Evolutionary conservation across 768 basidiomycete genomes (phyloP), one percentile per base, ranked within the genome.

Genomic region (Leccinum pellstonianum): DNA sequence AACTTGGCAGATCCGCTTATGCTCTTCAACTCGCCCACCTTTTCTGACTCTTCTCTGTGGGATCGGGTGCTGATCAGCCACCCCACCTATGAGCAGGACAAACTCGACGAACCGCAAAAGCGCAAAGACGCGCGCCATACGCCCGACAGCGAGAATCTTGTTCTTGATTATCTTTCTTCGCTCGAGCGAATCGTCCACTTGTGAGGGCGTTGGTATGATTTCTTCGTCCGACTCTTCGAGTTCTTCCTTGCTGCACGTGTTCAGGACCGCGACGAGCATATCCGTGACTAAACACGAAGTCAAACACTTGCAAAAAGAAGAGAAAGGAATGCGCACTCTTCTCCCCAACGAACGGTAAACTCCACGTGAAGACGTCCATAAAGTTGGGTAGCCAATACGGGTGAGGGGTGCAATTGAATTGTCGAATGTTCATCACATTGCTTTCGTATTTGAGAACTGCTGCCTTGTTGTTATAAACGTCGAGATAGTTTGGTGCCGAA

Each of bases 361-460:
- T 92, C 97, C 97, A 99, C 0, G 97, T 98, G 72, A 99, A 99
- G 23, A 95, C 95, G 67, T 98, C 96, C 95, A 98, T 98, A 70
- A 99, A 99, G 75, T 99, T 99, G 4, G 97, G 97, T 56, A 99
- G 78, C 96, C 96, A 98, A 73, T 98, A 98, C 8, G 89, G 89
- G 68, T 97, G 95, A 12, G 95, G 95, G 2, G 90, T 91, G 74
- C 91, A 94, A 76, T 98, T 97, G 79, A 97, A 98, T 71, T 98
- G 96, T 49, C 95, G 86, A 67, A 98, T 98, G 75, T 97, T 98
- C 87, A 98, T 91, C 56, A 96, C 95, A 70, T 99, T 99, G 73
- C 92, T 94, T 77, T 98, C 97, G 70, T 98, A 98, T 77, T 98
- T 98, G 70, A 99, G 85, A 21, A 99, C 95, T 0, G 97, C 97